Percentiles rank a stretch among this genome's conserved stretches.
Conservation (phyloP, 495 filamentous ascomycete genomes). For the Aspergillus egyptiacus region DNA sequence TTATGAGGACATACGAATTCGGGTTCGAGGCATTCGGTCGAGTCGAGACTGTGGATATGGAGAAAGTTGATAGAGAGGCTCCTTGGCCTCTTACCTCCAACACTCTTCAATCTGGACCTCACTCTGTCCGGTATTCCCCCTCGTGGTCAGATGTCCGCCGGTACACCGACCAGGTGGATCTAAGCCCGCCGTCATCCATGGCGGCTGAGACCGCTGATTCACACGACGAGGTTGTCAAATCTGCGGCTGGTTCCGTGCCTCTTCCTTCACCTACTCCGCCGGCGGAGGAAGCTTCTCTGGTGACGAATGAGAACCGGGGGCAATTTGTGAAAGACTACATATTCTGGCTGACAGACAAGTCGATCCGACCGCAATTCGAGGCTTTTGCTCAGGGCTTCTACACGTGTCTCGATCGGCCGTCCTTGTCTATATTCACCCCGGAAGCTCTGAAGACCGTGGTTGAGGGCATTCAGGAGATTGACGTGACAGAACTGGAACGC, state of each 20-base stretch:
- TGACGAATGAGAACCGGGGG: constrained; percentile 71
- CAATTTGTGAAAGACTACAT: constrained; percentile 86
- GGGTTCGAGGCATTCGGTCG: constrained; percentile 64
- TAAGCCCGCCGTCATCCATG: constrained; percentile 26
- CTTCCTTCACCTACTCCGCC: constrained; percentile 22
- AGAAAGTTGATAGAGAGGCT: constrained; percentile 32
- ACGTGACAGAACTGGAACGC: constrained; percentile 61
- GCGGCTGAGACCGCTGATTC: constrained; percentile 20
- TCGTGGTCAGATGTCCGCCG: constrained; percentile 25
- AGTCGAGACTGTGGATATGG: constrained; percentile 52
- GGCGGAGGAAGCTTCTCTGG: constrained; percentile 37
- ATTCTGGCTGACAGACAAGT: constrained; percentile 72
- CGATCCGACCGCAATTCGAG: constrained; percentile 67
- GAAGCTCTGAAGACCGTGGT: constrained; percentile 66
- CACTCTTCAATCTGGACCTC: constrained; percentile 7
- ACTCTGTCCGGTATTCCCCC: constrained; percentile 13
- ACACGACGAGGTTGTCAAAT: constrained; percentile 18
- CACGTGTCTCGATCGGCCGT: constrained; percentile 62
- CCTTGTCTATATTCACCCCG: constrained; percentile 65
- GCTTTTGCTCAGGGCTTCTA: constrained; percentile 82
- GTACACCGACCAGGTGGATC: constrained; percentile 15
- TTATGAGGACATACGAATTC: constrained; percentile 77
- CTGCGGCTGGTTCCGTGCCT: constrained; percentile 13
- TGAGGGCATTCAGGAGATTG: constrained; percentile 75
- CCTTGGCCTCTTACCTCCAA: constrained; percentile 28